Percentiles rank a stretch among this genome's conserved stretches.
phyloP scores from a whole-genome alignment of 805 yeast species.

The Schwanniomyces polymorphus region DNA sequence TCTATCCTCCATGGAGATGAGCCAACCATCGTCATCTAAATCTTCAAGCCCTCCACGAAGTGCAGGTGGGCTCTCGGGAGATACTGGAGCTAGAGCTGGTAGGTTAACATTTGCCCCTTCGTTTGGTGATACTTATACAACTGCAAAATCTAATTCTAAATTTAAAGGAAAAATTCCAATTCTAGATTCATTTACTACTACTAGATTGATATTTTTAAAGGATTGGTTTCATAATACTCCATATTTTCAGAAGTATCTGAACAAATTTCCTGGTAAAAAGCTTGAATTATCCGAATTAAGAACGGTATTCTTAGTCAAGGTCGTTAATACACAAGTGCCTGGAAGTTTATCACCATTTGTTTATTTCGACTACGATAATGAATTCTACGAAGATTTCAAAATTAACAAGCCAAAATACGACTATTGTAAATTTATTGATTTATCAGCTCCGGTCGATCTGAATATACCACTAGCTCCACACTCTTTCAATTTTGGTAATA shows the following conservation, averaged over 20 bases:
- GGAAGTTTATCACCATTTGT: slow-evolving; percentile 14
- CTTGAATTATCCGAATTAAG: slow-evolving; percentile 6
- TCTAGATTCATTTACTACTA: slow-evolving; percentile 19
- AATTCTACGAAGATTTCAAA: slow-evolving; percentile 6
- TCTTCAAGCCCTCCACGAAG: slow-evolving; percentile 3
- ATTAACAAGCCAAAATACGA: slow-evolving; percentile 1
- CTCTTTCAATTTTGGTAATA: background rate
- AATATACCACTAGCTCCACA: background rate
- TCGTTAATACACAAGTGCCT: slow-evolving; percentile 7
- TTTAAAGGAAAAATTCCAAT: background rate
- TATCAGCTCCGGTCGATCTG: slow-evolving; percentile 4
- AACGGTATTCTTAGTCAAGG: slow-evolving; percentile 14
- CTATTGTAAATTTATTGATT: slow-evolving; percentile 9
- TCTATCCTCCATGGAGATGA: background rate
- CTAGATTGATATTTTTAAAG: slow-evolving; percentile 28
- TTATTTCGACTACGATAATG: slow-evolving; percentile 22
- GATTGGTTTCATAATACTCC: slow-evolving; percentile 33
- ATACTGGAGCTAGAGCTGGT: background rate
- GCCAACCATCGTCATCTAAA: slow-evolving; percentile 7
- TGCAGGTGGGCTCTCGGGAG: background rate
- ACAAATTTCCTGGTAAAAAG: slow-evolving; percentile 2
- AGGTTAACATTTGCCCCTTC: slow-evolving; percentile 2
- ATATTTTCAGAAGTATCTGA: slow-evolving; percentile 10
- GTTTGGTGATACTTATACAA: background rate
- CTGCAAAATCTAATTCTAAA: background rate